These are phyloP conservation scores for Bryoerythrophyllum caledonicum DNA, from an alignment of 225 moss, liverwort and hornwort species.

Conservation along the genomic window DNA sequence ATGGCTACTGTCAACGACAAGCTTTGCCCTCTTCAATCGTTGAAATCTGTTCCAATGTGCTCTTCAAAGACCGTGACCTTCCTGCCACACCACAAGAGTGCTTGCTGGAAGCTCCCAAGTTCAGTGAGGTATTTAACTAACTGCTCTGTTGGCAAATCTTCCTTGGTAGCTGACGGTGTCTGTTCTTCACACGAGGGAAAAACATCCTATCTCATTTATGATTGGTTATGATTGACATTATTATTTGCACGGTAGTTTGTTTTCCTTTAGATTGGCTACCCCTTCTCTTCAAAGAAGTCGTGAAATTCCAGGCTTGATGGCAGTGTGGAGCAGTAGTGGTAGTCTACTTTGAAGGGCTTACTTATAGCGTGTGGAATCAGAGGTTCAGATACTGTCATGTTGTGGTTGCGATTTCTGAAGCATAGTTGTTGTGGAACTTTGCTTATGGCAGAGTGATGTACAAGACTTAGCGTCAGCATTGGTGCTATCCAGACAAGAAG, in stretches of 20 bases:
- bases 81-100: constrained; percentile 66
- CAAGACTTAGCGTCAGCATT: constrained; percentile 71
- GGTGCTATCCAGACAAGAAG: constrained; percentile 68
- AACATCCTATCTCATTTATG: background rate
- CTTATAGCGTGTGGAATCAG: background rate
- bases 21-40: constrained; percentile 51
- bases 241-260: background rate
- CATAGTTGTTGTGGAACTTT: constrained; percentile 26
- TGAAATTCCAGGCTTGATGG: background rate
- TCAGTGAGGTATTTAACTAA: constrained; percentile 56
- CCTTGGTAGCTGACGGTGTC: background rate
- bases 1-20: constrained; percentile 66
- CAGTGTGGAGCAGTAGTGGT: background rate
- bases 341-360: background rate
- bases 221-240: background rate
- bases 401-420: constrained; percentile 22
- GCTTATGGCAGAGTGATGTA: constrained; percentile 64
- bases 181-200: background rate
- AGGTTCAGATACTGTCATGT: constrained; percentile 2
- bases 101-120: constrained; percentile 66
- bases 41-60: constrained; percentile 53
- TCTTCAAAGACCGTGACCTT: constrained; percentile 67
- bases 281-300: background rate
- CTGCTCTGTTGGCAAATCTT: background rate
- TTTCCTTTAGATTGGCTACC: background rate